Base-by-base conservation (phyloP, 768 basidiomycete genomes). In the Agaricus subrufescens region DNA sequence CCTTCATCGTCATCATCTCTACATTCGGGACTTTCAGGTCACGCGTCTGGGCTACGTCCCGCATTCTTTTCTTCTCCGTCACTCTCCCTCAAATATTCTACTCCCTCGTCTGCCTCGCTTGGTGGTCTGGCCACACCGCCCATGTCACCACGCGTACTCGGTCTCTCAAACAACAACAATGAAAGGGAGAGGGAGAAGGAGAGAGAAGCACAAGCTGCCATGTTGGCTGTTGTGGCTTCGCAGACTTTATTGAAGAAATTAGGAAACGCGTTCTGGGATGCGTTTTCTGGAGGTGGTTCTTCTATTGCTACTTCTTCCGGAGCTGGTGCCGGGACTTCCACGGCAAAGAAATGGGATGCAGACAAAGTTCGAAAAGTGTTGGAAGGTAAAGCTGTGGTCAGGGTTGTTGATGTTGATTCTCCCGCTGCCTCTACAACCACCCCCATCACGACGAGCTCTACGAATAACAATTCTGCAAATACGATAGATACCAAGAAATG, bases 201-300 rank as follows among this genome's bases (percentile, higher is more conserved):
- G 40, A 48, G 39, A 42, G 55, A 56, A 14, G 69, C 70, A 58
- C 72, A 78, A 48, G 73, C 79, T 12, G 83, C 82, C 6, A 73
- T 85, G 63, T 73, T 85, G 15, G 91, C 91, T 10, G 80, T 82
- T n/a, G 75, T 91, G 59, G 91, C 90, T 8, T 82, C 83, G 46
- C 86, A 91, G 71, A 94, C 92, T 0, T 71, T 95, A 30, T 61
- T 89, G 50, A 72, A 75, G 64, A 85, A 84, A 64, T 76, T 94
- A 31, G 85, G 88, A 4, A 67, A 74, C 23, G 89, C 91, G 44
- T 94, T 94, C 73, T 90, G 91, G 88, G 91, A 92, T 60, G 93
- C 93, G 14, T 94, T 94, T 70, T 78, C 85, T n/a, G 86, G 85
- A 0, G 56, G 68, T 15, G 66, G 71, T 31, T 49, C 65, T 3